These are phyloP conservation scores for Persicaria tinctoria DNA, from an alignment of 148 eudicot species.

Conservation along the genomic window DNA sequence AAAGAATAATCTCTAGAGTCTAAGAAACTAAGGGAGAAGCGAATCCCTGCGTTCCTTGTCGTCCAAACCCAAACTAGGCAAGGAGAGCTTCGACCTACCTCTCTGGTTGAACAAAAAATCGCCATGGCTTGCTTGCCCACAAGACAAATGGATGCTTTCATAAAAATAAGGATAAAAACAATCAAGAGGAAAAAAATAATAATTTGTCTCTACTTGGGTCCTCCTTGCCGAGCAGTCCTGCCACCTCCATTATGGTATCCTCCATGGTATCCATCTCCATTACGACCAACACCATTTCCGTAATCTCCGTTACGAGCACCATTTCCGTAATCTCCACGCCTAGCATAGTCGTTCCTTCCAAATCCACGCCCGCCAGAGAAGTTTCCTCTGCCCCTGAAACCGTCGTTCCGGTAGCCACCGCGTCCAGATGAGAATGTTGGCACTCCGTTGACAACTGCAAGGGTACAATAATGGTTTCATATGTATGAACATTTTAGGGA, in stretches of 20 bases:
- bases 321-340: slow-evolving; percentile 19
- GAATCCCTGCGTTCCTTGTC: background rate
- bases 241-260: slow-evolving; percentile 23
- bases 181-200: background rate
- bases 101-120: background rate
- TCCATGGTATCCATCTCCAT: slow-evolving; percentile 19
- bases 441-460: slow-evolving; percentile 35
- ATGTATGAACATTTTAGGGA: background rate
- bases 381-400: slow-evolving; percentile 42
- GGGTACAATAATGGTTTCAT: background rate
- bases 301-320: slow-evolving; percentile 19
- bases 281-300: slow-evolving; percentile 20
- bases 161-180: slow-evolving; percentile 1
- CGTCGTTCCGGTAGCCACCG: slow-evolving; percentile 41
- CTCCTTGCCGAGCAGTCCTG: slow-evolving; percentile 9
- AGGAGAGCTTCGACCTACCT: background rate
- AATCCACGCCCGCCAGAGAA: slow-evolving; percentile 26
- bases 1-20: background rate
- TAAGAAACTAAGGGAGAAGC: background rate
- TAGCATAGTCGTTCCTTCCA: slow-evolving; percentile 23
- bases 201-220: slow-evolving; percentile 6
- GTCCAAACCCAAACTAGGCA: slow-evolving; percentile 8
- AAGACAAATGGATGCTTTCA: background rate
- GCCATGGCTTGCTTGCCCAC: background rate
- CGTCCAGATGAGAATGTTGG: slow-evolving; percentile 28